Conservation (phyloP, 202 grass and related monocot genomes). For the Carex arenaria region DNA sequence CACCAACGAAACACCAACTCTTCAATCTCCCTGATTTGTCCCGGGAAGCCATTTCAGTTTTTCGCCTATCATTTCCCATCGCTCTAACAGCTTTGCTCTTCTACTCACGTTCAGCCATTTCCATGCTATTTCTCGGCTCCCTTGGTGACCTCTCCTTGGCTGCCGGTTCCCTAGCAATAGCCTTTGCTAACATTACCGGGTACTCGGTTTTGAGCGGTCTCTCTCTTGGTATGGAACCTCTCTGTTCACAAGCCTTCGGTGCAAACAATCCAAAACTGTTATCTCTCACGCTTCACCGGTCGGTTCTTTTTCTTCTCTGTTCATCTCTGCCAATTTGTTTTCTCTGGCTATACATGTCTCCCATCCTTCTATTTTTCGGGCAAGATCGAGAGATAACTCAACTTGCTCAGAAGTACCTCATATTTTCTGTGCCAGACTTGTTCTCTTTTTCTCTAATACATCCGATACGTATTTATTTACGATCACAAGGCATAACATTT, state of each 20-base stretch:
- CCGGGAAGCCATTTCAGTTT: constrained; percentile 53
- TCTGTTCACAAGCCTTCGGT: constrained; percentile 90
- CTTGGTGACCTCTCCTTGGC: constrained; percentile 86
- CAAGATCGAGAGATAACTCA: constrained; percentile 76
- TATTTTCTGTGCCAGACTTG: constrained; percentile 82
- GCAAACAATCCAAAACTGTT: constrained; percentile 61
- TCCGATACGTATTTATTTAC: constrained; percentile 87
- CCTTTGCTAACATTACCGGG: constrained; percentile 92
- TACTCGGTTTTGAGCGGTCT: constrained; percentile 85
- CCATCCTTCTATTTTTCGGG: constrained; percentile 62
- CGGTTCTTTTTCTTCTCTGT: constrained; percentile 84
- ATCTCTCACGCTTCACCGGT: constrained; percentile 70
- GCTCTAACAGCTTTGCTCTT: constrained; percentile 72
- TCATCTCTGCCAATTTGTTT: constrained; percentile 71
- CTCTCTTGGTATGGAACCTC: constrained; percentile 94
- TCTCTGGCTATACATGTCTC: constrained; percentile 74
- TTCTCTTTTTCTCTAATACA: constrained; percentile 89
- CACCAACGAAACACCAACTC: background rate
- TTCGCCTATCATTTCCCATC: constrained; percentile 71
- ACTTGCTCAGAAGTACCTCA: constrained; percentile 59
- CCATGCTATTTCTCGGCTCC: constrained; percentile 90
- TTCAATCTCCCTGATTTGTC: constrained; percentile 20
- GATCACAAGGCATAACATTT: constrained; percentile 69
- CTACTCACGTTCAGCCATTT: constrained; percentile 75
- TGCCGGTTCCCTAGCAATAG: constrained; percentile 75